These are phyloP conservation scores for Aspergillus sclerotialis DNA, from an alignment of 2,329 filamentous ascomycete species.

Conservation along the genomic window DNA sequence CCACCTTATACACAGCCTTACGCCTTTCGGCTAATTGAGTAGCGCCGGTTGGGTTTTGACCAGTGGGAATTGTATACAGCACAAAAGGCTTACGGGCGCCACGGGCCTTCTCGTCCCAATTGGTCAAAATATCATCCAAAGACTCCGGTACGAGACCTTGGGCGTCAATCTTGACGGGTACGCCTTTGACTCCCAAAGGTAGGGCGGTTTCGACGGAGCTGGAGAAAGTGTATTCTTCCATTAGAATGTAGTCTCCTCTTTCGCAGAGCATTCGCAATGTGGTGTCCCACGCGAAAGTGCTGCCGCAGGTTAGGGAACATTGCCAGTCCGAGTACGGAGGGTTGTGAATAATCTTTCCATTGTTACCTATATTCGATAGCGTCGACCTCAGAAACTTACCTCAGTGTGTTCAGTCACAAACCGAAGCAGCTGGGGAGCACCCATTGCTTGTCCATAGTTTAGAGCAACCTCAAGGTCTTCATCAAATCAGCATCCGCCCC, in stretches of 20 bases:
- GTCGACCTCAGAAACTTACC: conserved; percentile 21
- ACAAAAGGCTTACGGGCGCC: conserved; percentile 59
- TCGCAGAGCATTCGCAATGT: conserved; percentile 73
- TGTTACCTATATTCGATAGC: conserved; percentile 5
- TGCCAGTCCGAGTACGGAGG: conserved; percentile 90
- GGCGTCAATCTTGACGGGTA: conserved; percentile 58
- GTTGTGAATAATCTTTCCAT: conserved; percentile 59
- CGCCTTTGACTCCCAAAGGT: conserved; percentile 56
- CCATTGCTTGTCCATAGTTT: conserved; percentile 87
- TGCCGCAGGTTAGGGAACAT: conserved; percentile 75
- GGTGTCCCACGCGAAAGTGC: conserved; percentile 79
- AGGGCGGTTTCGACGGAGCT: conserved; percentile 62
- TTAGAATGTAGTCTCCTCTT: conserved; percentile 69
- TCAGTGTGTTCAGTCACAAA: conserved; percentile 95
- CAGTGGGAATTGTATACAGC: conserved; percentile 68
- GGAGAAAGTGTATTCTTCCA: conserved; percentile 87
- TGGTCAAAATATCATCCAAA: conserved; percentile 57
- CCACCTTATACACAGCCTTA: conserved; percentile 66
- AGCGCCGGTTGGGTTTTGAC: conserved; percentile 85
- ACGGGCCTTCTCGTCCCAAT: conserved; percentile 55
- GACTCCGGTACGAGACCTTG: conserved; percentile 57
- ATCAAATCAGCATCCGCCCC: conserved; percentile 6
- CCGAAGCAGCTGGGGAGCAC: conserved; percentile 77
- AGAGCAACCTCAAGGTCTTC: conserved; percentile 77
- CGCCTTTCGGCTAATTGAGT: conserved; percentile 66